Conservation (phyloP, 106 monocot species). For the Platanthera zijinensis region DNA sequence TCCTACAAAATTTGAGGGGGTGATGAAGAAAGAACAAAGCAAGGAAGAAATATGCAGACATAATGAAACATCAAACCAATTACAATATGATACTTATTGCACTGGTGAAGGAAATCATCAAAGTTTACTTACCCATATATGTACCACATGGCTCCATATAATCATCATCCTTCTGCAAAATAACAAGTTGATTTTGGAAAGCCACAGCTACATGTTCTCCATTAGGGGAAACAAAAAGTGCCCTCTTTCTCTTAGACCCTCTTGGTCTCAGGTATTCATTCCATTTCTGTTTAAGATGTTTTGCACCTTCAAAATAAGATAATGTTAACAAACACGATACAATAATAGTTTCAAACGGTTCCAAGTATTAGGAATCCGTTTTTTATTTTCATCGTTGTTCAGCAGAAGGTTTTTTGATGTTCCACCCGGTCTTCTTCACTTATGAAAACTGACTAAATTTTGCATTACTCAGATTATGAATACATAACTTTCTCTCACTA, state of each 20-base stretch:
- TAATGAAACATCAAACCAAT: background rate
- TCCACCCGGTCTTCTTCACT: background rate
- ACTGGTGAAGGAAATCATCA: background rate
- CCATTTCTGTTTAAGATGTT: constrained; percentile 62
- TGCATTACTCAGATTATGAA: background rate
- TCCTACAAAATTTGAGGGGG: background rate
- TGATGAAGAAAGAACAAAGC: background rate
- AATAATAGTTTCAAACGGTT: background rate
- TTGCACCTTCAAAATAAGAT: constrained; percentile 32
- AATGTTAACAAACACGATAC: background rate
- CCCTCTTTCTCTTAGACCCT: constrained; percentile 21
- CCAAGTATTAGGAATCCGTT: background rate
- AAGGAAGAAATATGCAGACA: background rate
- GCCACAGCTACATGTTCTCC: constrained; percentile 58
- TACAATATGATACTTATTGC: background rate
- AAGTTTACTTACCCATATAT: constrained; percentile 46
- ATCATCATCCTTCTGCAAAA: constrained; percentile 55
- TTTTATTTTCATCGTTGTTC: background rate
- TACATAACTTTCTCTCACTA: background rate
- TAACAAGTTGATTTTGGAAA: constrained; percentile 31
- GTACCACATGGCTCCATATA: constrained; percentile 59
- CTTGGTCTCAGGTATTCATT: constrained; percentile 20
- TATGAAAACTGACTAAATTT: background rate
- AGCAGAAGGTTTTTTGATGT: background rate
- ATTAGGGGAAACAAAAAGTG: constrained; percentile 48